A percentile compares a stretch with the other conserved stretches of the same genome.
Conservation (phyloP, 2,329 filamentous ascomycete genomes). For the Hirsutella rhossiliensis region DNA sequence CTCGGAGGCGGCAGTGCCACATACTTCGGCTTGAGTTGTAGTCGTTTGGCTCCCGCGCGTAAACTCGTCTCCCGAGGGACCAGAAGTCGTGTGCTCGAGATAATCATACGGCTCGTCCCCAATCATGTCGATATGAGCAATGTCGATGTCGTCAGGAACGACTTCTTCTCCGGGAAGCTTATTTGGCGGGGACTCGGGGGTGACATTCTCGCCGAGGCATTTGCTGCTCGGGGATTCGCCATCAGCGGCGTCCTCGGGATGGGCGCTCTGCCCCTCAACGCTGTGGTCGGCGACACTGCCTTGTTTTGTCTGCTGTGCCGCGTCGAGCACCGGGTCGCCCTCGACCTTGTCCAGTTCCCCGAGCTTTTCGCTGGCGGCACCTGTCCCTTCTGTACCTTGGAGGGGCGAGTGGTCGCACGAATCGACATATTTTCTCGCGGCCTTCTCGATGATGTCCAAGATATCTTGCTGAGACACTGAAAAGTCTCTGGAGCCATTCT, state of each 20-base stretch:
- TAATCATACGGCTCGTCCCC: slow-evolving; percentile 10
- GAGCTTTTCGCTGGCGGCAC: background rate
- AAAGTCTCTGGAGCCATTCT: slow-evolving; percentile 23
- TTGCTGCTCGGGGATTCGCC: slow-evolving; percentile 11
- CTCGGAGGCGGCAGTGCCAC: too few relatives aligned
- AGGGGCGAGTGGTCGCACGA: slow-evolving; percentile 16
- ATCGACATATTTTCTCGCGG: slow-evolving; percentile 37
- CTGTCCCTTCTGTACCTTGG: background rate
- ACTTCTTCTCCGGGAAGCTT: background rate
- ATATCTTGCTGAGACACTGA: slow-evolving; percentile 30
- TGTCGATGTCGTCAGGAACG: slow-evolving; percentile 33
- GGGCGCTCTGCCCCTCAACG: background rate
- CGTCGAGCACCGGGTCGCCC: slow-evolving; percentile 9
- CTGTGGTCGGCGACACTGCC: background rate
- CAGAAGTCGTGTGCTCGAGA: background rate
- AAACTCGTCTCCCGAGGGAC: background rate
- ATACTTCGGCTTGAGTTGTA: background rate
- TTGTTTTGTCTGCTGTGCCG: too few relatives aligned
- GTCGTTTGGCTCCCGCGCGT: background rate
- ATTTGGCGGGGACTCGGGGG: background rate
- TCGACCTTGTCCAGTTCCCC: background rate
- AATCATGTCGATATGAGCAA: slow-evolving; percentile 23
- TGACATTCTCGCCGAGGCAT: background rate
- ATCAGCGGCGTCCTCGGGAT: slow-evolving; percentile 1
- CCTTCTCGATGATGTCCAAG: slow-evolving; percentile 36